Base-by-base conservation (phyloP, 805 yeast genomes). In the Hanseniaspora meyeri region DNA sequence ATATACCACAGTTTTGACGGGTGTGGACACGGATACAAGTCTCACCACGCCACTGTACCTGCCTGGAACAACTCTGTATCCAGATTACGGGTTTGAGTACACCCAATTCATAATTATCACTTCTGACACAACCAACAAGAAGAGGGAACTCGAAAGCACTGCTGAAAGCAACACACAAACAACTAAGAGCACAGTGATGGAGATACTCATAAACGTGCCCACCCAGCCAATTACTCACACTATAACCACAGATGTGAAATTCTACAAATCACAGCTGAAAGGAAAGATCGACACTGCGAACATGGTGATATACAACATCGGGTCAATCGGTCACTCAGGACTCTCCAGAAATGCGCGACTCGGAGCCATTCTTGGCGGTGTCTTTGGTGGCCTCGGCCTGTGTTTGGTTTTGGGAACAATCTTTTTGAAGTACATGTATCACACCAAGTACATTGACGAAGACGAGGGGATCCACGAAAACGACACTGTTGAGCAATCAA, bases 341-440 rank as follows among this genome's bases (percentile, higher is more conserved):
- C 17, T 47, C 14, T 46, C 49, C 39, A 46, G 11, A 34, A 52
- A 49, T 1, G 43, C 45, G 5, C 46, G 29, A 10, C 12, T 57
- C 5, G 59, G 59, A 9, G 49, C 51, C 8, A 51, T 52, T 4
- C 11, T 57, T 3, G 59, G 59, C 17, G 49, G 55, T 40, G 47
- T 57, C 19, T 42, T 51, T 46, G 59, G 56, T 19, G 40, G 38
- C 8, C 10, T 57, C 1, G 49, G 39, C 5, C 6, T 46, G 3
- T 46, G 39, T 34, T 46, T 46, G 36, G 14, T 46, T 19, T 5
- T 46, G n/a, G 17, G 16, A 12, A 24, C 31, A 29, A 11, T 50
- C 19, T 46, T 36, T 36, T 45, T 47, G 16, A 39, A 42, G 34
- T 46, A 40, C 43, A 19, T 37, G 24, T 49, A 49, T 20, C 51